Conservation (phyloP, 768 basidiomycete genomes). For the Mycena epipterygia region DNA sequence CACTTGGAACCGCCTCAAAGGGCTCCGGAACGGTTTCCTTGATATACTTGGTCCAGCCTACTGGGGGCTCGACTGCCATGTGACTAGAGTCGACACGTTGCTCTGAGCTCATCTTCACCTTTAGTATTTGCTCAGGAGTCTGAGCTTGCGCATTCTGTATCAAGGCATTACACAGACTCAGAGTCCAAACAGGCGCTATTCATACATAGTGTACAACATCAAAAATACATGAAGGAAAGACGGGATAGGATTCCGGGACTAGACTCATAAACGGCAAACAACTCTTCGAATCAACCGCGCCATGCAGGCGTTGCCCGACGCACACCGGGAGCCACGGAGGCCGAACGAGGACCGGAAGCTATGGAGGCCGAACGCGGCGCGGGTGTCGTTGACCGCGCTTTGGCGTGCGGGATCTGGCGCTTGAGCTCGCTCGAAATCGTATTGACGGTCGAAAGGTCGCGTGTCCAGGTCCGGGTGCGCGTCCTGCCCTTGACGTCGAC, state of each 20-base stretch:
- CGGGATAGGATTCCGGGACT: background rate
- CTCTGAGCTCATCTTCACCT: no score
- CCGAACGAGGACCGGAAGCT: background rate
- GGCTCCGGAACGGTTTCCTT: no score
- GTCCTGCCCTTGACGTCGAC: background rate
- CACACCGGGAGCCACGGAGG: background rate
- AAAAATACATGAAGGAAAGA: constrained; percentile 4
- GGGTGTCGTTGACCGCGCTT: background rate
- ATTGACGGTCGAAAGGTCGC: constrained; percentile 27
- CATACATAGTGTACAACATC: background rate
- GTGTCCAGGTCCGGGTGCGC: background rate
- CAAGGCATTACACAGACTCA: no score
- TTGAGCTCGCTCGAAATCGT: constrained; percentile 35
- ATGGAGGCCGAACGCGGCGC: background rate
- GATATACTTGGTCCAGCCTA: no score
- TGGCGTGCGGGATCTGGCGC: constrained; percentile 8
- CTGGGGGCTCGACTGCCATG: no score
- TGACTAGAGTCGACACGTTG: no score
- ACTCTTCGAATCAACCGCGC: background rate
- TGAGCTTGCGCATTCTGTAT: no score
- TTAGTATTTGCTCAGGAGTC: no score
- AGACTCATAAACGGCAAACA: background rate
- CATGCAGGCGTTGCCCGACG: background rate
- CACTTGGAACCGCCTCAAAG: no score
- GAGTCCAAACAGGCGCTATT: no score